Conservation (phyloP, 2,329 filamentous ascomycete species). For the Aureobasidium sp. region DNA sequence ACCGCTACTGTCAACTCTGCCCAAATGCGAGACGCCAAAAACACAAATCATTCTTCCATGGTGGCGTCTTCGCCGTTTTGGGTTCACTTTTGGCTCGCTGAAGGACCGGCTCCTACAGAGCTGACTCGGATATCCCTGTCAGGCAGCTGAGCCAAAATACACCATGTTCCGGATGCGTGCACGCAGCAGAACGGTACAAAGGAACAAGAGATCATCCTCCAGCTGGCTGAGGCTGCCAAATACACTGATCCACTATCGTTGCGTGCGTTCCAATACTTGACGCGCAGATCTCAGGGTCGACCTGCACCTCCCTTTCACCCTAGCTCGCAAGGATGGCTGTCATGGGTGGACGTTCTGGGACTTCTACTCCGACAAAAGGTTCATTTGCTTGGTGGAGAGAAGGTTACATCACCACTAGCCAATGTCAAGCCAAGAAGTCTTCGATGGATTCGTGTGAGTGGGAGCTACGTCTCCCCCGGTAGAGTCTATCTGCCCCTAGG, state of each 20-base stretch:
- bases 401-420: constrained; percentile 6
- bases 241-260: background rate
- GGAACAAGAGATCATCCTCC: background rate
- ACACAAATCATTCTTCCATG: constrained; percentile 13
- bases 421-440: background rate
- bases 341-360: constrained; percentile 1
- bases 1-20: constrained; percentile 8
- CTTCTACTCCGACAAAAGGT: background rate
- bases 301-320: background rate
- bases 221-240: background rate
- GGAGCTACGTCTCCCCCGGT: background rate
- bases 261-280: constrained; percentile 3
- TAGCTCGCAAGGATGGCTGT: background rate
- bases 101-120: background rate
- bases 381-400: background rate
- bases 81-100: constrained; percentile 3
- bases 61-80: constrained; percentile 10
- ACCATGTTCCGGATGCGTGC: background rate
- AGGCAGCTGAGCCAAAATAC: background rate
- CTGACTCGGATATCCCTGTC: constrained; percentile 4
- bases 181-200: background rate
- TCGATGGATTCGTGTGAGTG: background rate
- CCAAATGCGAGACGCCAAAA: constrained; percentile 3
- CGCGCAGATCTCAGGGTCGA: background rate
- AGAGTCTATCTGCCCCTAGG: background rate